These are phyloP conservation scores for Lathyrus aphaca DNA, from an alignment of 306 rosid genomes.

Conservation along the genomic window DNA sequence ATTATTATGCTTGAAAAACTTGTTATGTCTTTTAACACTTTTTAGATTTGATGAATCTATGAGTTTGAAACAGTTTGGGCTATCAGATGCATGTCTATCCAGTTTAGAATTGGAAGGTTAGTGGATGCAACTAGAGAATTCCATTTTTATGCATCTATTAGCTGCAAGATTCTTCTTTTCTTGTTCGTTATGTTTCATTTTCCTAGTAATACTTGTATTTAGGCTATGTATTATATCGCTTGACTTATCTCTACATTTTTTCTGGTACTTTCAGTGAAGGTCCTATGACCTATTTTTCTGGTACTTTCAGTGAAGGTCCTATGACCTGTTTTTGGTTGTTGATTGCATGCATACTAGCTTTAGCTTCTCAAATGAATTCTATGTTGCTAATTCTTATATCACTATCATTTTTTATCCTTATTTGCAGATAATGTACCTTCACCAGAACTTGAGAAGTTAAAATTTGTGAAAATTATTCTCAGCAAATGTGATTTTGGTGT, in stretches of 20 bases:
- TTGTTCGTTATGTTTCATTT: too few species aligned
- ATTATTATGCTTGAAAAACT: constrained; percentile 8
- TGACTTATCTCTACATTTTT: background rate
- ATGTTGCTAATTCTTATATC: constrained; percentile 30
- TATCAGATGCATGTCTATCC: constrained; percentile 82
- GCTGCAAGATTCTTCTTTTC: constrained; percentile 27
- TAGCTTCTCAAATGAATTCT: constrained; percentile 27
- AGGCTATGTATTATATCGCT: constrained; percentile 6
- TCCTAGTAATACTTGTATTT: background rate
- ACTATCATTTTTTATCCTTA: constrained; percentile 19
- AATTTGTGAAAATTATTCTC: too few species aligned
- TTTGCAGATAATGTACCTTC: constrained; percentile 46
- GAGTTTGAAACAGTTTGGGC: constrained; percentile 75
- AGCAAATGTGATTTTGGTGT: too few species aligned
- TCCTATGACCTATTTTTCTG: too few species aligned
- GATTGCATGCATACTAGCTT: constrained; percentile 5
- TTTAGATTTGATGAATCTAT: constrained; percentile 70
- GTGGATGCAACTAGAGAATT: constrained; percentile 36
- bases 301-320: too few species aligned
- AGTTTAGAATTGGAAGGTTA: constrained; percentile 82
- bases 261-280: too few species aligned
- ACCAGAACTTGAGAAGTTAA: constrained; percentile 46
- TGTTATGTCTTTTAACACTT: constrained; percentile 39
- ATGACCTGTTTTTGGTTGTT: background rate
- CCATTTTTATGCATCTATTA: constrained; percentile 7